These are phyloP conservation scores for Microthyrium microscopicum DNA, from an alignment of 2,329 filamentous ascomycete genomes.

Conservation along the genomic window DNA sequence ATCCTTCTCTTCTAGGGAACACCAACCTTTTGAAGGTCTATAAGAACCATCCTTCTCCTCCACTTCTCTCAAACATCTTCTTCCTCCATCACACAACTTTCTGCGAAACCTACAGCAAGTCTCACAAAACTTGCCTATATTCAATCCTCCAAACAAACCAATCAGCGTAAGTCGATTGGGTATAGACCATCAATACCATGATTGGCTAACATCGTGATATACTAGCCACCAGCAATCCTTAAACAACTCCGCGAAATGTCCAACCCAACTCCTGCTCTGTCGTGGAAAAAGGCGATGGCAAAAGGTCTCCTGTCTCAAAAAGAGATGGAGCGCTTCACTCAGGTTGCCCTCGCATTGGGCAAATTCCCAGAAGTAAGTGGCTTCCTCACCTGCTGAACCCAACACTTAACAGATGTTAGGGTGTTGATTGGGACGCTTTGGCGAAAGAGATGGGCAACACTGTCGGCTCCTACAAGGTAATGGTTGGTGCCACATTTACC, in stretches of 20 bases:
- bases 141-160: neutral
- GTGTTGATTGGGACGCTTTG: no score
- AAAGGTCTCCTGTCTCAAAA: neutral
- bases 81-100: no score
- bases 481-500: no score
- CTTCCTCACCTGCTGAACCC: no score
- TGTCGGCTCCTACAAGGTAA: no score
- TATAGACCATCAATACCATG: neutral
- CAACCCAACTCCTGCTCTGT: neutral
- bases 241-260: neutral
- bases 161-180: neutral
- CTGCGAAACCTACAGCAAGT: neutral
- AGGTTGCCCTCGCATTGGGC: neutral
- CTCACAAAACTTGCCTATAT: neutral
- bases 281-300: neutral
- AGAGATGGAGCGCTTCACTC: neutral
- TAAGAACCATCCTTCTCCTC: no score
- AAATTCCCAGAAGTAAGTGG: neutral
- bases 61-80: no score
- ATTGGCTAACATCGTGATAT: neutral
- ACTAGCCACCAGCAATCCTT: neutral
- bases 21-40: no score
- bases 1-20: no score
- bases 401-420: no score
- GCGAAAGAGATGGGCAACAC: no score